Evolutionary conservation across 2,329 filamentous ascomycete species (phyloP), one percentile per base, ranked within the genome.

Genomic region (Cytospora schulzeri): DNA sequence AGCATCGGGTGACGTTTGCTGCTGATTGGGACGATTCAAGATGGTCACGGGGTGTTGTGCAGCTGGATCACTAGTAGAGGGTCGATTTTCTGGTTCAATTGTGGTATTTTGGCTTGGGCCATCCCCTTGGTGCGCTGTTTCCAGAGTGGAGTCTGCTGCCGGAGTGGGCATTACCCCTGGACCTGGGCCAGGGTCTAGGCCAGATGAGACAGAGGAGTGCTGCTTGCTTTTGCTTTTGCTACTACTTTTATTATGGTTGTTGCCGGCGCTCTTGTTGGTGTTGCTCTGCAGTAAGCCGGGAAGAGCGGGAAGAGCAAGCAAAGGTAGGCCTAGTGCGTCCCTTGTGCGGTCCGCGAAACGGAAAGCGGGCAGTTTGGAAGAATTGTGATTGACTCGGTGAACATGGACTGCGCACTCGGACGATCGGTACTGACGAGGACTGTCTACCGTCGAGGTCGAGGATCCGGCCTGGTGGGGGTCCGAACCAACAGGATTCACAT

Each of bases 301-400:
- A 19, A 24, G 69, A n/a, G 19, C 17, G 19, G 38, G 38, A 17
- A n/a, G 38, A 9, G 8, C 3, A 19, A 11, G 66, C 67, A 71
- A 61, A 68, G 71, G 57, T 51, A 69, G 67, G 67, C 68, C 69
- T 68, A 57, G 51, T 45, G 50, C 26, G 51, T 35, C 35, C 28
- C 56, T 26, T 50, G 57, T 48, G 50, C 65, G 65, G 74, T 85
- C 83, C 68, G 78, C 80, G 71, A 83, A 83, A 65, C 83, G 83
- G 73, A 82, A 84, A 26, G 83, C 78, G 31, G 84, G 83, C 68
- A 85, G 74, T 70, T 85, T 85, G 67, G 83, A 85, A 48, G 82
- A 80, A 70, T 79, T 85, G 73, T 85, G 80, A 71, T 73, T 82
- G 68, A 82, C 81, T 62, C 83, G 81, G 73, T 85, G 83, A 53